Evolutionary conservation across 345 rosid species (phyloP), one percentile per base, ranked within the genome.

Genomic region (Eucalyptus melliodora): DNA sequence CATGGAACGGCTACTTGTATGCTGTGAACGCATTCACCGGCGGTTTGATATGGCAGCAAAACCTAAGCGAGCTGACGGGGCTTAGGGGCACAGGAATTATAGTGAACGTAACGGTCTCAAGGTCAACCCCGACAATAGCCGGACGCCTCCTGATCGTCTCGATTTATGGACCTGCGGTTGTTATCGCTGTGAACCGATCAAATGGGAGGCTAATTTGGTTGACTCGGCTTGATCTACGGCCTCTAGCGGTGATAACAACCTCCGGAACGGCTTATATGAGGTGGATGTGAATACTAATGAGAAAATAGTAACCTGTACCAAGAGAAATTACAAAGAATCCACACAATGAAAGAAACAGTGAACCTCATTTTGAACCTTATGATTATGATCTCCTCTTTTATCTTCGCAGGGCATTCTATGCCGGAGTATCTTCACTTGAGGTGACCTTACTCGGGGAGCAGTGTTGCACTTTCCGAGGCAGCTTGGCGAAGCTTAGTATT

Each of bases 1-100:
- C 93, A 21, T 95, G 95, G 96, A 95, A 95, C 87, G 96, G 95
- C 6, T 89, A 88, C 60, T 34, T 95, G 45, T 93, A 93, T 62
- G 96, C 96, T 7, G 92, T 95, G n/a, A 90, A 89, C 23, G 95
- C 96, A 21, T 69, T 90, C 53, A 89, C 31, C 40, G 96, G 96
- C 40, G 86, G 82, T 40, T 92, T 91, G 59, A 88, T 92, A 40
- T 95, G 96, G 95, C 85, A 92, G 92, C 92, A 91, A 89, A 93
- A 94, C 91, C 90, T 94, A 17, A 50, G 86, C 31, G 65, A 94
- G 67, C 19, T 92, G 67, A 92, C 95, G 3, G 94, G 94, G 31
- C 87, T 94, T 27, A 91, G 17, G 11, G 92, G 90, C 62, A 72
- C 93, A 0, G 93, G 93, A 12, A 34, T 89, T 6, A 11, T 26